Base-by-base conservation (phyloP, 2,329 filamentous ascomycete species). In the Blumeriella jaapii region DNA sequence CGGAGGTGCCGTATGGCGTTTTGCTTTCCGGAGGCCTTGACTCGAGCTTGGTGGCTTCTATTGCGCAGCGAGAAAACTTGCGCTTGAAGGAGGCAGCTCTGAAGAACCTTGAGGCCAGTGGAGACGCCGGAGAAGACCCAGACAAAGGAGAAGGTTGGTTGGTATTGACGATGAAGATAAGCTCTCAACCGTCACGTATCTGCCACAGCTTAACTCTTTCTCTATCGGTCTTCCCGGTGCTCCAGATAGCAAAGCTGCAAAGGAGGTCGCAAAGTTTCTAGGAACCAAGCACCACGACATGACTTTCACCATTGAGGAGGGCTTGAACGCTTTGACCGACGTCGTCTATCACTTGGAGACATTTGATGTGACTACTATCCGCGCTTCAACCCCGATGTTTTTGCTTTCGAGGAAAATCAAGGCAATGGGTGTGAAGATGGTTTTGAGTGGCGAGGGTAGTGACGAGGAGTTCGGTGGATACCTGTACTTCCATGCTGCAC, bases 381-480 rank as follows among this genome's bases (percentile, higher is more conserved):
- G 91, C 57, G 91, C 91, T 36, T 96, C 89, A 8, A 98, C 91
- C 8, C 91, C 91, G 48, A 98, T 98, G 91, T 98, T 95, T 66
- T 68, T 98, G 45, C 73, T 98, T 30, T 91, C 85, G 43, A 79
- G 93, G 59, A 98, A 98, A 71, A 98, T 98, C 70, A 98, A 98
- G 71, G 91, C 87, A 22, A 89, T 95, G 78, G 91, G 91, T 46
- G 83, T 98, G 57, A 98, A 98, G 75, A 98, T 98, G 91, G 91
- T 98, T 38, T 72, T 98, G 44, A 93, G 82, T 54, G 91, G 91
- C 43, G 91, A 98, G 64, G 91, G 91, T 31, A 91, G 82, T 55
- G 91, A 98, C 60, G 91, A 98, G 65, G 95, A 95, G 59, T 96
- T 96, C 51, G 91, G 91, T 45, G 91, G 91, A 34, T 98, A 98